phyloP scores from a whole-genome alignment of 257 asterid species.

The Ehretia macrophylla region DNA sequence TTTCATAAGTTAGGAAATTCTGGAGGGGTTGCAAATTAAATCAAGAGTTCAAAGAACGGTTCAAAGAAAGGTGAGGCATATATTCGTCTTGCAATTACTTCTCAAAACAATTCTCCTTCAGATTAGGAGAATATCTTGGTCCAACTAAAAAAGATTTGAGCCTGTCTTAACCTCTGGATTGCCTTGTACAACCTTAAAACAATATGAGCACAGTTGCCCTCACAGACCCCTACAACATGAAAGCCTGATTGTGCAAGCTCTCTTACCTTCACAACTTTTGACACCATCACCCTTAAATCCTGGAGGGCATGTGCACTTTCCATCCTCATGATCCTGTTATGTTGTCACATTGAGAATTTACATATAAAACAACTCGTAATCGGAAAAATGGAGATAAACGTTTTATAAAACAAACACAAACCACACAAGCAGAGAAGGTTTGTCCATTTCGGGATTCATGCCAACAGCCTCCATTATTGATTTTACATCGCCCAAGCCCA shows the following conservation, averaged over 20 bases:
- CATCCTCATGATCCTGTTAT: constrained; percentile 60
- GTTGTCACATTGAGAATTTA: constrained; percentile 2
- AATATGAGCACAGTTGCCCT: not conserved
- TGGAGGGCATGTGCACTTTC: constrained; percentile 76
- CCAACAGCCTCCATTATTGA: constrained; percentile 94
- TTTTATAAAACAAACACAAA: constrained; percentile 30
- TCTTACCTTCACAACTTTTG: constrained; percentile 75
- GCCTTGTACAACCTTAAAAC: too few relatives aligned
- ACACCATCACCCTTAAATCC: constrained; percentile 84
- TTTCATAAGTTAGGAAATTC: too few relatives aligned
- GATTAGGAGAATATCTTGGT: too few relatives aligned
- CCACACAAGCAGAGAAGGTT: constrained; percentile 79
- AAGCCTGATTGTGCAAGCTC: not conserved
- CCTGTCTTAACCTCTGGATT: too few relatives aligned
- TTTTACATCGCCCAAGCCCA: constrained; percentile 73
- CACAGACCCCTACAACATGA: not conserved
- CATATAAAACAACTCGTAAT: constrained; percentile 8
- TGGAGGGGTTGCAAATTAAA: too few relatives aligned
- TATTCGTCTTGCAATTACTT: too few relatives aligned
- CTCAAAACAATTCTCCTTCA: too few relatives aligned
- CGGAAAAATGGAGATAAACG: constrained; percentile 4
- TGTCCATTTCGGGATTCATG: constrained; percentile 55
- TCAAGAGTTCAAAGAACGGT: too few relatives aligned
- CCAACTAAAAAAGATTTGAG: too few relatives aligned
- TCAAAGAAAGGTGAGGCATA: too few relatives aligned